Conservation (phyloP, 2,329 filamentous ascomycete genomes). For the Didymella keratinophila region DNA sequence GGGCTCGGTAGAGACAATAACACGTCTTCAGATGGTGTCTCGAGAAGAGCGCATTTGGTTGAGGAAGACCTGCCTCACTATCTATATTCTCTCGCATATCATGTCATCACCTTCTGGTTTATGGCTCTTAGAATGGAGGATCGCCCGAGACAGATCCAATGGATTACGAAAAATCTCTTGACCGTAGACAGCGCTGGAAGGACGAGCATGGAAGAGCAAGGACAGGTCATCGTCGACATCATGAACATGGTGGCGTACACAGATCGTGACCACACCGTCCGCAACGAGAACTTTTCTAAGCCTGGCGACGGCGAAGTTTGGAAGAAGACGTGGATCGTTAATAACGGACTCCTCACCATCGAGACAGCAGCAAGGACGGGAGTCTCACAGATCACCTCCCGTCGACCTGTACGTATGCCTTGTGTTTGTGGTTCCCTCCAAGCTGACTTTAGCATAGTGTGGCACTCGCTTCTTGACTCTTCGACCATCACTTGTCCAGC, state of each 20-base stretch:
- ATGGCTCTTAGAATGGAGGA: conserved; percentile 85
- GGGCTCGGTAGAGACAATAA: conserved; percentile 55
- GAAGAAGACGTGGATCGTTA: conserved; percentile 75
- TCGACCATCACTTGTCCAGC: conserved; percentile 47
- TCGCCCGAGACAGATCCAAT: conserved; percentile 81
- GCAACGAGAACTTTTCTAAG: conserved; percentile 70
- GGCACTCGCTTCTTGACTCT: conserved; percentile 53
- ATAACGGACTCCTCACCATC: conserved; percentile 76
- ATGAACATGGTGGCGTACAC: conserved; percentile 90
- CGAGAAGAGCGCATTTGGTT: conserved; percentile 51
- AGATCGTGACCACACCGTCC: conserved; percentile 78
- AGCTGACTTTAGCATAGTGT: conserved; percentile 39
- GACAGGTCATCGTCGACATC: conserved; percentile 91
- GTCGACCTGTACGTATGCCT: conserved; percentile 73
- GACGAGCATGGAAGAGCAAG: conserved; percentile 86
- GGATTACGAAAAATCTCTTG: conserved; percentile 85
- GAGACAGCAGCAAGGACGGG: conserved; percentile 73
- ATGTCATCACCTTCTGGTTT: conserved; percentile 98
- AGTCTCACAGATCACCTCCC: conserved; percentile 74
- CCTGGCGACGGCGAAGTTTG: conserved; percentile 71
- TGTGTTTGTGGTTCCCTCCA: neutral
- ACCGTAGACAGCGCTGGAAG: conserved; percentile 79
- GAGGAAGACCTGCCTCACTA: conserved; percentile 88
- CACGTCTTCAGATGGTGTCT: conserved; percentile 36
- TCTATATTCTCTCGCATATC: conserved; percentile 90